phyloP scores from a whole-genome alignment of 75 land plant species.

The Pinus taeda region DNA sequence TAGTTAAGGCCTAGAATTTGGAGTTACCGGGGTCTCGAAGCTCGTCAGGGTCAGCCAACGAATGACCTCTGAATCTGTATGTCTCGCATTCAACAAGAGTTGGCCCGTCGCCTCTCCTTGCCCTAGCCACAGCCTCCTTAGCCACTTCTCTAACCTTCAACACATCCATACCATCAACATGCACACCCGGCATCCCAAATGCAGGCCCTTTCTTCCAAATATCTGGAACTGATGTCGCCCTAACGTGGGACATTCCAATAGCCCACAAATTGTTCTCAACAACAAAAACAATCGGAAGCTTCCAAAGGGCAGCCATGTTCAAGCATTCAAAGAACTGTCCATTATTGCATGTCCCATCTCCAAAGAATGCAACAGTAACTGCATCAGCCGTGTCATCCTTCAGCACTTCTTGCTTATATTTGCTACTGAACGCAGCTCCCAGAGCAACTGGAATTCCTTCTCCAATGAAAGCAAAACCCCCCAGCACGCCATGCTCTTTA shows the following conservation, averaged over 20 bases:
- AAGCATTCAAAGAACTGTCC: slow-evolving; percentile 98
- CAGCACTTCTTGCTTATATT: slow-evolving; percentile 80
- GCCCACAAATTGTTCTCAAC: slow-evolving; percentile 99
- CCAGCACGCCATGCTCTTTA: slow-evolving; percentile 71
- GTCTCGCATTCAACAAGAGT: slow-evolving; percentile 97
- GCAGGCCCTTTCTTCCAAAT: slow-evolving; percentile 98
- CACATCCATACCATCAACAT: slow-evolving; percentile 99
- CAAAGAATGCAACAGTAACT: slow-evolving; percentile 90
- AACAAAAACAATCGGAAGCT: slow-evolving; percentile 90
- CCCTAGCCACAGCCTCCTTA: slow-evolving; percentile 83
- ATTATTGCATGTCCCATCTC: slow-evolving; percentile 96
- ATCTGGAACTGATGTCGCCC: slow-evolving; percentile 91
- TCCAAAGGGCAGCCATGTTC: slow-evolving; percentile 99
- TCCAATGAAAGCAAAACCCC: slow-evolving; percentile 97
- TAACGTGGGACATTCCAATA: slow-evolving; percentile 91
- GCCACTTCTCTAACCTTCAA: slow-evolving; percentile 98
- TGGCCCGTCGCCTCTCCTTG: slow-evolving; percentile 96
- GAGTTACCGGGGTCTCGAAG: slow-evolving; percentile 88
- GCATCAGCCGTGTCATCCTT: slow-evolving; percentile 50
- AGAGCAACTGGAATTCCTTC: slow-evolving; percentile 97
- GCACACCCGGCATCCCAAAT: slow-evolving; percentile 95
- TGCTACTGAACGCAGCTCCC: slow-evolving; percentile 86
- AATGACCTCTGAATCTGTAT: slow-evolving; percentile 95
- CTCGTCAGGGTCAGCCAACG: slow-evolving; percentile 97
- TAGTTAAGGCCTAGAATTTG: background rate